A percentile compares a stretch with the other conserved stretches of the same genome.
These are phyloP conservation scores for Solanum acaule DNA, from an alignment of 257 asterid species.

Conservation along the genomic window DNA sequence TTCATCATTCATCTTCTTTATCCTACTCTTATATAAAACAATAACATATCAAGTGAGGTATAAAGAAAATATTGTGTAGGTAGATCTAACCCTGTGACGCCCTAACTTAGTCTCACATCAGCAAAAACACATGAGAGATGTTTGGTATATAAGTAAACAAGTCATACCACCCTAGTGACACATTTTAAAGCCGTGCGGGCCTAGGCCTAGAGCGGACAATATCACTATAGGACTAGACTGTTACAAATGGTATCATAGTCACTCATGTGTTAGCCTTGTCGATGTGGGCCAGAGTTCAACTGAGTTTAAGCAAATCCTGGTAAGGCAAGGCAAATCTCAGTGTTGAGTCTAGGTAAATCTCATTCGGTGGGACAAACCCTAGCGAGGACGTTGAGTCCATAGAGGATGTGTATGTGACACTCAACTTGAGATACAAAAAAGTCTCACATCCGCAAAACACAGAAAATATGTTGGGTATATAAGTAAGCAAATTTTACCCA, in stretches of 20 bases:
- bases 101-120: too few relatives aligned
- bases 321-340: background rate
- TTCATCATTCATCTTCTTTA: background rate
- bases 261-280: background rate
- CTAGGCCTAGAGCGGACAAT: background rate
- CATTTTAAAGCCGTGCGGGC: background rate
- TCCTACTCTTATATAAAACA: background rate
- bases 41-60: background rate
- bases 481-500: background rate
- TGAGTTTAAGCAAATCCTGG: too few relatives aligned
- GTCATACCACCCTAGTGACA: background rate
- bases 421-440: background rate
- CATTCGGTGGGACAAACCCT: fast-evolving
- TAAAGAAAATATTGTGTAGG: background rate
- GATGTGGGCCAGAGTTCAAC: background rate
- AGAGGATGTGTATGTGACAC: background rate
- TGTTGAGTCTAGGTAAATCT: background rate
- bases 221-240: background rate
- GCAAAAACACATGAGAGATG: background rate
- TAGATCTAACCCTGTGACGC: too few relatives aligned
- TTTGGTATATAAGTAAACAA: too few relatives aligned
- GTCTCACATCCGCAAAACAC: background rate
- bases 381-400: background rate
- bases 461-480: too few relatives aligned
- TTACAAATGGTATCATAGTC: background rate